These are phyloP conservation scores for Hordeum marinum DNA, from an alignment of 176 grass and related monocot species.

Conservation along the genomic window DNA sequence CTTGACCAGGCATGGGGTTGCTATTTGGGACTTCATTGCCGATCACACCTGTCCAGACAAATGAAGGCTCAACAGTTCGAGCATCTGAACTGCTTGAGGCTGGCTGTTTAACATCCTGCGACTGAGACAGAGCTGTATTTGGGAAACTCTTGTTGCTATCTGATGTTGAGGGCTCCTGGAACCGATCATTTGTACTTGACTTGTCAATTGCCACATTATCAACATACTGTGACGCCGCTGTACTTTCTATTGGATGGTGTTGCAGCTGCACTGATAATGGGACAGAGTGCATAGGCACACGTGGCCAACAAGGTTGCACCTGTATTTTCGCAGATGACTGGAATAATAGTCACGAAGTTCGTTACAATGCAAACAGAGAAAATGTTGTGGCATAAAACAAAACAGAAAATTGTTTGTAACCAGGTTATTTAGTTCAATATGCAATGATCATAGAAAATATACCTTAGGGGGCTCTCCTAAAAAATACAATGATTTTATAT, in stretches of 20 bases:
- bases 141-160: conserved; percentile 45
- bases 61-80: conserved; percentile 43
- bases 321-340: conserved; percentile 81
- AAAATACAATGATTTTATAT: neutral
- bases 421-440: neutral
- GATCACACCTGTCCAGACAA: conserved; percentile 26
- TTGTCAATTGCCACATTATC: conserved; percentile 50
- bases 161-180: conserved; percentile 42
- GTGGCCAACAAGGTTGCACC: conserved; percentile 92
- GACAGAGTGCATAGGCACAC: conserved; percentile 74
- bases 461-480: too few relatives aligned
- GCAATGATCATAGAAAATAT: neutral
- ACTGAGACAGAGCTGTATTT: conserved; percentile 40
- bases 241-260: conserved; percentile 68
- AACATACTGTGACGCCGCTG: conserved; percentile 40
- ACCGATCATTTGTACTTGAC: conserved; percentile 44
- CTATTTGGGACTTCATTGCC: conserved; percentile 54
- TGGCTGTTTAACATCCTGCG: conserved; percentile 46
- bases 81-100: conserved; percentile 34
- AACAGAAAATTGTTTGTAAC: neutral
- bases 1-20: conserved; percentile 36
- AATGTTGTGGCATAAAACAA: neutral
- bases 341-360: conserved; percentile 31
- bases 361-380: conserved; percentile 15
- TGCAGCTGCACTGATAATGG: conserved; percentile 73